Percentiles rank a stretch among this genome's conserved stretches.
Conservation (phyloP, 2,329 filamentous ascomycete species). For the Knufia fluminis region DNA sequence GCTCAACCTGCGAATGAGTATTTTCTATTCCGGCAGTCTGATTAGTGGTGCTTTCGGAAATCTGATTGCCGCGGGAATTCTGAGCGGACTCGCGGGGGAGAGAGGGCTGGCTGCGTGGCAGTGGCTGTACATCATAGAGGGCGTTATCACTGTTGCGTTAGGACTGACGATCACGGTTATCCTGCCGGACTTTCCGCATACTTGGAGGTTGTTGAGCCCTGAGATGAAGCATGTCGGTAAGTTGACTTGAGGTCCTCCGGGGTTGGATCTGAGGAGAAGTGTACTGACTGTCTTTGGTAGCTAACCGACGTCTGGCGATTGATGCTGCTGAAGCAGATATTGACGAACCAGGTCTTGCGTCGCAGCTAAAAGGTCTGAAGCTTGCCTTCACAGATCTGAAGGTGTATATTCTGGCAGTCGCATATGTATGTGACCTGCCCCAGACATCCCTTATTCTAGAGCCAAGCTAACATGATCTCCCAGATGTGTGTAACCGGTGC, state of each 20-base stretch:
- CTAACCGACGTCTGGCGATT: slow-evolving; percentile 35
- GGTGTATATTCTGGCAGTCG: slow-evolving; percentile 35
- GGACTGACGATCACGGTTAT: slow-evolving; percentile 28
- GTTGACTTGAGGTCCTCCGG: background rate
- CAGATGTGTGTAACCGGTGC: slow-evolving; percentile 40
- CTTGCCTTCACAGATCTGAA: slow-evolving; percentile 40
- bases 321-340: slow-evolving; percentile 43
- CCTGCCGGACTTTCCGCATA: slow-evolving; percentile 33
- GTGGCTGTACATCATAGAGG: slow-evolving; percentile 35
- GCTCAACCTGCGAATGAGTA: slow-evolving; percentile 41
- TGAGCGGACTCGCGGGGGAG: slow-evolving; percentile 30
- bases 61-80: slow-evolving; percentile 44
- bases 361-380: slow-evolving; percentile 42
- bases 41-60: slow-evolving; percentile 46
- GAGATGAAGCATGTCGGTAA: slow-evolving; percentile 35
- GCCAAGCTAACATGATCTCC: background rate
- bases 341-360: slow-evolving; percentile 40
- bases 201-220: slow-evolving; percentile 34
- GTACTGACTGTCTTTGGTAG: background rate
- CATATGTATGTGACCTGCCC: slow-evolving; percentile 26
- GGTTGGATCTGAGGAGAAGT: background rate
- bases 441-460: background rate
- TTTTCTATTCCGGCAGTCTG: slow-evolving; percentile 44
- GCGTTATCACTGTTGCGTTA: slow-evolving; percentile 28
- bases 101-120: slow-evolving; percentile 32